A percentile compares a stretch with the other conserved stretches of the same genome.
Evolutionary conservation across 164 flowering plant species (phyloP).

Genomic region (Magnolia changhungtana): DNA sequence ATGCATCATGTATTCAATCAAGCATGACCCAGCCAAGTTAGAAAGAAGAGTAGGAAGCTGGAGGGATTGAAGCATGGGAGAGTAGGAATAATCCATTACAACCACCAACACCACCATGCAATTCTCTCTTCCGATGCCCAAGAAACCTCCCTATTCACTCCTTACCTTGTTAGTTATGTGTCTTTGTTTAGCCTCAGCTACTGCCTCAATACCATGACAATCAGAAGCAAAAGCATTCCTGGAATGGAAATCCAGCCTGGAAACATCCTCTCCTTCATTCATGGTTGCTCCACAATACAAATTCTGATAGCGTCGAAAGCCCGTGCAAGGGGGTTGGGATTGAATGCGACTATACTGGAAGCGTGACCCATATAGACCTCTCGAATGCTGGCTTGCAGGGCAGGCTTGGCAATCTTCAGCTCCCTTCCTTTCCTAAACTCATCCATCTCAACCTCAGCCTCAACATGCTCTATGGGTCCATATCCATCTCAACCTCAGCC

Average conservation of each 20-base stretch:
- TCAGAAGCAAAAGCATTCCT: background rate
- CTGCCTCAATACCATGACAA: background rate
- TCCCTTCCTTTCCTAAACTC: constrained; percentile 21
- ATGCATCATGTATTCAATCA: too few species aligned
- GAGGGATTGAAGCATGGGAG: too few species aligned
- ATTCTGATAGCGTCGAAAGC: background rate
- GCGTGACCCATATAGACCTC: constrained; percentile 8
- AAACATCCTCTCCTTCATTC: background rate
- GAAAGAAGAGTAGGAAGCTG: too few species aligned
- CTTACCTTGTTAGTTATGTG: too few species aligned
- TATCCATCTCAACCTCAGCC: too few species aligned
- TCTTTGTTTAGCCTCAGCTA: too few species aligned
- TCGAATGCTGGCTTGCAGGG: constrained; percentile 6
- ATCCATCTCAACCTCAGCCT: constrained; percentile 12
- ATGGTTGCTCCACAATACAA: background rate
- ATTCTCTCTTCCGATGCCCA: too few species aligned
- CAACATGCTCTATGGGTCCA: constrained; percentile 6
- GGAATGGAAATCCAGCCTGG: background rate
- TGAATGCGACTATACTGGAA: constrained; percentile 10
- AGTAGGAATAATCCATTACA: too few species aligned
- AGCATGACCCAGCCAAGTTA: too few species aligned
- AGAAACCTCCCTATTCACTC: too few species aligned
- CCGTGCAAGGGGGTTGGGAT: constrained; percentile 21
- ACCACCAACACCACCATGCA: too few species aligned
- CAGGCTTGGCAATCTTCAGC: constrained; percentile 10